Percentiles rank a stretch among this genome's conserved stretches.
Conservation (phyloP, 768 basidiomycete species). For the Clavaria fumosa region DNA sequence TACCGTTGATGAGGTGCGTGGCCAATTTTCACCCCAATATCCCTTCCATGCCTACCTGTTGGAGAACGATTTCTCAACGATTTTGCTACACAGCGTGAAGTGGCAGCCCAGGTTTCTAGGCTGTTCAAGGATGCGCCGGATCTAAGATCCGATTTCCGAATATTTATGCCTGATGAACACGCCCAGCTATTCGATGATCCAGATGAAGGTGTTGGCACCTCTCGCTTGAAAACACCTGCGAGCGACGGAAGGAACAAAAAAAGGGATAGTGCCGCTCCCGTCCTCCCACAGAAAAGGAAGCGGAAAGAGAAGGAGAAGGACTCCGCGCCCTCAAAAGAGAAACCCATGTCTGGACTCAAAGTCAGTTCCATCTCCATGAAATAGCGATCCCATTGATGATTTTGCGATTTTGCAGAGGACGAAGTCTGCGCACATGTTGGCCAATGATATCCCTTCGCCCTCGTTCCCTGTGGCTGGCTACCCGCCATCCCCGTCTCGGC, state of each 20-base stretch:
- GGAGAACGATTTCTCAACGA: constrained; percentile 2
- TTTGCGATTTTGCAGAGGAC: constrained; percentile 21
- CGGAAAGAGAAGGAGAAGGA: constrained; percentile 33
- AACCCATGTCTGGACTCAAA: constrained; percentile 25
- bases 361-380: no score
- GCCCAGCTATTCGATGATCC: constrained; percentile 35
- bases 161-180: constrained; percentile 55
- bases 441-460: constrained; percentile 24
- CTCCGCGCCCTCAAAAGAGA: constrained; percentile 19
- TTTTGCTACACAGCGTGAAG: constrained; percentile 34
- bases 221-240: constrained; percentile 21
- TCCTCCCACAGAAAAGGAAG: constrained; percentile 53
- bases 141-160: constrained; percentile 53
- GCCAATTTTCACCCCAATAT: no score
- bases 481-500: constrained; percentile 22
- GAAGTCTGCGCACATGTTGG: constrained; percentile 23
- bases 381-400: no score
- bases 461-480: constrained; percentile 22
- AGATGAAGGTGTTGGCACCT: neutral
- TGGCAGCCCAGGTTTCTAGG: constrained; percentile 48
- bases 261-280: constrained; percentile 24
- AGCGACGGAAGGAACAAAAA: constrained; percentile 21
- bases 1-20: constrained; percentile 44
- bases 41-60: constrained; percentile 5
- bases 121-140: constrained; percentile 68